These are phyloP conservation scores for Vitis hybrid DNA, from an alignment of 177 flowering plant species.

Conservation along the genomic window DNA sequence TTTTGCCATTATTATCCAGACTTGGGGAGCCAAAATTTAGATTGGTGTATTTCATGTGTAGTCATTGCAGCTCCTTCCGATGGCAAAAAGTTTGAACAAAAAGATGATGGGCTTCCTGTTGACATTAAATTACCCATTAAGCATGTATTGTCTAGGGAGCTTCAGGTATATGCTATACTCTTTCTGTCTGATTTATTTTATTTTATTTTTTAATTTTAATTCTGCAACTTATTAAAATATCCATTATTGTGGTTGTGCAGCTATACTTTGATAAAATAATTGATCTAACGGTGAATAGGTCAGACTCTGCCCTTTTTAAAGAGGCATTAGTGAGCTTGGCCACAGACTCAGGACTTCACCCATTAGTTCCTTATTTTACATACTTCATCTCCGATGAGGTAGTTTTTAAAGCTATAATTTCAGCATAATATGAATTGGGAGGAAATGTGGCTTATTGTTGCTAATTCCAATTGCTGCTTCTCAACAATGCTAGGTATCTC, in stretches of 20 bases:
- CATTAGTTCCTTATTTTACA: constrained; percentile 92
- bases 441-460: not conserved
- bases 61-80: constrained; percentile 60
- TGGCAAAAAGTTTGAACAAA: constrained; percentile 53
- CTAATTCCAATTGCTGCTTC: constrained; percentile 1
- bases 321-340: constrained; percentile 81
- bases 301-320: constrained; percentile 75
- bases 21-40: not conserved
- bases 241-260: constrained; percentile 46
- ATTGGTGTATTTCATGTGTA: constrained; percentile 16
- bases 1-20: not conserved
- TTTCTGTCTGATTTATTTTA: not conserved
- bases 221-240: not conserved
- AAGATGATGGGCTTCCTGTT: constrained; percentile 69
- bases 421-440: not conserved
- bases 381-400: constrained; percentile 93
- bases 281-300: constrained; percentile 65
- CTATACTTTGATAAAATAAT: constrained; percentile 87
- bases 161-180: constrained; percentile 52
- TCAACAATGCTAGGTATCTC: constrained; percentile 58
- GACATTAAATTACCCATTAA: constrained; percentile 75
- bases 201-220: not conserved
- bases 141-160: constrained; percentile 86
- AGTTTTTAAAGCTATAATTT: constrained; percentile 4
- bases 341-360: constrained; percentile 95